A percentile compares a stretch with the other conserved stretches of the same genome.
phyloP scores from a whole-genome alignment of 345 rosid genomes.

The Chamaenerion angustifolium region DNA sequence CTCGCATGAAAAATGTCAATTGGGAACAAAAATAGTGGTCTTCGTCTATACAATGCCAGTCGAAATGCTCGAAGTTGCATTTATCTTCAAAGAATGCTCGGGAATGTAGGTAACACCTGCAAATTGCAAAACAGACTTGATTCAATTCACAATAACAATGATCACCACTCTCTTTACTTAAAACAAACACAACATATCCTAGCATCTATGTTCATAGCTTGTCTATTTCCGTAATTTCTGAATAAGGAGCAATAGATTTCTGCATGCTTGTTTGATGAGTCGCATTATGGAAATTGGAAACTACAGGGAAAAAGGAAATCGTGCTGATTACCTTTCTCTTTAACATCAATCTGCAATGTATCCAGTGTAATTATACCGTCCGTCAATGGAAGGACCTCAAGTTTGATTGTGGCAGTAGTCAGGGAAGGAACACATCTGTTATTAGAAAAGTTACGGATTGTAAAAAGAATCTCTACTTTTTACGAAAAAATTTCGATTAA shows the following conservation, averaged over 20 bases:
- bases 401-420: slow-evolving; percentile 75
- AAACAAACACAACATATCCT: too few species aligned
- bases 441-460: slow-evolving; percentile 9
- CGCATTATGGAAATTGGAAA: too few species aligned
- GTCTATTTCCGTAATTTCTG: too few species aligned
- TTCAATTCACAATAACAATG: too few species aligned
- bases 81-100: slow-evolving; percentile 80
- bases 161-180: too few species aligned
- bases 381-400: slow-evolving; percentile 88
- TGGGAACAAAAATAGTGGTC: too few species aligned
- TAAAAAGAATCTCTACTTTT: slow-evolving; percentile 2
- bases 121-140: slow-evolving; percentile 5
- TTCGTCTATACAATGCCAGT: slow-evolving; percentile 39
- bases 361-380: slow-evolving; percentile 91
- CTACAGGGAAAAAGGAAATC: background rate
- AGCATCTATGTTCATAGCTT: too few species aligned
- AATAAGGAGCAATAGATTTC: too few species aligned
- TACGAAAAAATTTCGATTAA: background rate
- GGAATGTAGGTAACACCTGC: slow-evolving; percentile 86
- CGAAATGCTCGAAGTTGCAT: slow-evolving; percentile 80
- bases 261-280: too few species aligned
- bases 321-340: slow-evolving; percentile 69
- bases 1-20: too few species aligned
- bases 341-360: slow-evolving; percentile 71
- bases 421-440: slow-evolving; percentile 81